A percentile compares a stretch with the other conserved stretches of the same genome.
phyloP scores from a whole-genome alignment of 371 early-diverging fungal species.

The Rhizopus sp. region DNA sequence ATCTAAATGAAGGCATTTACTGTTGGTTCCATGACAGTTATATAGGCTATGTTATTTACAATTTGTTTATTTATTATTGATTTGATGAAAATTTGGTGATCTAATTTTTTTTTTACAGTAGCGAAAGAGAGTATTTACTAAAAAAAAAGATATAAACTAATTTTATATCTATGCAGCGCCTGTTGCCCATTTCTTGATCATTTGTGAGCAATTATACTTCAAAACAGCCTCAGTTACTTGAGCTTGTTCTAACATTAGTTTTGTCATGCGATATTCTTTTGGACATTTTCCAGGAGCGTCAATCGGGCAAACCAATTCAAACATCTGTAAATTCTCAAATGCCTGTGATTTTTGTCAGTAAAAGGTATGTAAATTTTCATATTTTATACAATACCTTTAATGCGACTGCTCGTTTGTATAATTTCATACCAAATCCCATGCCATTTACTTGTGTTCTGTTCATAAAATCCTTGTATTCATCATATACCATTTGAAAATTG shows the following conservation, averaged over 20 bases:
- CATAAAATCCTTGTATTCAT: slow-evolving; percentile 87
- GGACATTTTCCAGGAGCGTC: slow-evolving; percentile 70
- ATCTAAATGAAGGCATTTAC: too few relatives aligned
- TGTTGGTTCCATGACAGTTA: too few relatives aligned
- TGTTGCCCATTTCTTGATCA: slow-evolving; percentile 59
- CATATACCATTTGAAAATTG: slow-evolving; percentile 94
- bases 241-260: slow-evolving; percentile 68
- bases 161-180: too few relatives aligned
- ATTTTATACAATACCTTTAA: slow-evolving; percentile 81
- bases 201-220: slow-evolving; percentile 56
- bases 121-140: too few relatives aligned
- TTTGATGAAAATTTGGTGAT: too few relatives aligned
- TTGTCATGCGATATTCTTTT: slow-evolving; percentile 85
- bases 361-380: neutral
- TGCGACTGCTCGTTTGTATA: slow-evolving; percentile 79
- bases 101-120: too few relatives aligned
- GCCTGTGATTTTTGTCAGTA: slow-evolving; percentile 43
- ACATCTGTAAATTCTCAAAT: slow-evolving; percentile 70
- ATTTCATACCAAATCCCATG: slow-evolving; percentile 63
- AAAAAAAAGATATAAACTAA: too few relatives aligned
- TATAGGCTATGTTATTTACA: too few relatives aligned
- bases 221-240: slow-evolving; percentile 69
- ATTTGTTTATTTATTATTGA: too few relatives aligned
- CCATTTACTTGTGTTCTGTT: slow-evolving; percentile 54
- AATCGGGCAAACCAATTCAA: slow-evolving; percentile 71